Conservation (phyloP, 768 basidiomycete species). For the Sutorius australiensis region DNA sequence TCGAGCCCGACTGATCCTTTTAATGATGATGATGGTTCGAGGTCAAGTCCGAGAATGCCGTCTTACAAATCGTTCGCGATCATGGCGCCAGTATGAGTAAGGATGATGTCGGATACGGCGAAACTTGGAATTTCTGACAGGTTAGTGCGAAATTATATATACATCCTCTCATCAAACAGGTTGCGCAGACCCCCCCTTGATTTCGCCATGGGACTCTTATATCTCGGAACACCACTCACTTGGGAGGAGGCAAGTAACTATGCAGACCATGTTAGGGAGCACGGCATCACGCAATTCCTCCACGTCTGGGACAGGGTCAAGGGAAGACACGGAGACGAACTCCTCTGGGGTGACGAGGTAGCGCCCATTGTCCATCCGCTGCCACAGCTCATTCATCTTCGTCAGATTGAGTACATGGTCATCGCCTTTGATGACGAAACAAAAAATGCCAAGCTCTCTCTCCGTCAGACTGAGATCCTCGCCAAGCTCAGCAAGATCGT, state of each 20-base stretch:
- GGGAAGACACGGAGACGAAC: slow-evolving; percentile 83
- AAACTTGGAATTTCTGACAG: neutral
- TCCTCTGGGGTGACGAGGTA: slow-evolving; percentile 99
- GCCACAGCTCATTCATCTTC: slow-evolving; percentile 8
- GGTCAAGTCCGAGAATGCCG: neutral
- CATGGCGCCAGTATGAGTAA: slow-evolving; percentile 13
- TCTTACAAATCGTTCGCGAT: slow-evolving; percentile 19
- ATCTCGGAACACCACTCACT: slow-evolving; percentile 85
- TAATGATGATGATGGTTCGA: neutral
- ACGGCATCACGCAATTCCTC: slow-evolving; percentile 94
- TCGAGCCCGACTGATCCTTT: neutral
- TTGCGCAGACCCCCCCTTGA: slow-evolving; percentile 13
- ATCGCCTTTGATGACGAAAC: slow-evolving; percentile 73
- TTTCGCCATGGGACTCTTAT: slow-evolving; percentile 79
- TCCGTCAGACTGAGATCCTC: slow-evolving; percentile 95
- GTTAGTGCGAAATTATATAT: slow-evolving; percentile 3
- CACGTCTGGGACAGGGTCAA: slow-evolving; percentile 92
- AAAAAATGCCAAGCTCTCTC: slow-evolving; percentile 82
- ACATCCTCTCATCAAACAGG: neutral
- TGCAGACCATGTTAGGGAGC: slow-evolving; percentile 83
- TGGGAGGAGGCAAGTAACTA: slow-evolving; percentile 89
- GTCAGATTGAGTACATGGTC: slow-evolving; percentile 94
- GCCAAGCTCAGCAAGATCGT: slow-evolving; percentile 69
- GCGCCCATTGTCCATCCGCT: slow-evolving; percentile 11
- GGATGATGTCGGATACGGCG: slow-evolving; percentile 1